phyloP scores from a whole-genome alignment of 2,329 filamentous ascomycete genomes.

The Penicillium psychrosexuale region DNA sequence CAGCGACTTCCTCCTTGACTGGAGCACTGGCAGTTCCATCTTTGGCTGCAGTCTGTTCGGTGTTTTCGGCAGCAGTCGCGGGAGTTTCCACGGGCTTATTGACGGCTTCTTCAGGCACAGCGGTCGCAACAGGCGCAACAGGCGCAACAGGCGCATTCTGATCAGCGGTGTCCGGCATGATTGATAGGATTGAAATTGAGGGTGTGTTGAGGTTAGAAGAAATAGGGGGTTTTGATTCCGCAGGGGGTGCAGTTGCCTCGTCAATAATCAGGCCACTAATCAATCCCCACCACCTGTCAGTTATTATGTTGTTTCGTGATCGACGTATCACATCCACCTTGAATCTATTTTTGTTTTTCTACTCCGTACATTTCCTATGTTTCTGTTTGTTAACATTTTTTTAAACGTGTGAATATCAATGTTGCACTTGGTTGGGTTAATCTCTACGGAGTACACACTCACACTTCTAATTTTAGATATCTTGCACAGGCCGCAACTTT shows the following conservation, averaged over 20 bases:
- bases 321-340: slow-evolving; percentile 2
- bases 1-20: not conserved
- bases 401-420: not conserved
- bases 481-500: too few relatives aligned
- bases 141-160: slow-evolving; percentile 6
- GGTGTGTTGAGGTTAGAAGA: not conserved
- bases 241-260: slow-evolving; percentile 15
- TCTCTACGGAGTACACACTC: too few relatives aligned
- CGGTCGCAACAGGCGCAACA: slow-evolving; percentile 6
- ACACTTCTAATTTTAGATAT: not conserved
- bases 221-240: slow-evolving; percentile 13
- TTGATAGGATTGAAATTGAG: not conserved
- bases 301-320: slow-evolving; percentile 1
- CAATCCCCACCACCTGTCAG: slow-evolving; percentile 21
- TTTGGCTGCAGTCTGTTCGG: slow-evolving; percentile 1
- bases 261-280: slow-evolving; percentile 18
- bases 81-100: slow-evolving; percentile 14
- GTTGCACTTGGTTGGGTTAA: not conserved
- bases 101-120: slow-evolving; percentile 16
- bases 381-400: not conserved
- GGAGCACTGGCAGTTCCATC: slow-evolving; percentile 3
- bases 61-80: slow-evolving; percentile 5
- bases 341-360: not conserved
- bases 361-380: not conserved
- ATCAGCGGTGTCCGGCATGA: slow-evolving; percentile 24